These are phyloP conservation scores for Penicillium hordei DNA, from an alignment of 2,329 filamentous ascomycete genomes.

Conservation along the genomic window DNA sequence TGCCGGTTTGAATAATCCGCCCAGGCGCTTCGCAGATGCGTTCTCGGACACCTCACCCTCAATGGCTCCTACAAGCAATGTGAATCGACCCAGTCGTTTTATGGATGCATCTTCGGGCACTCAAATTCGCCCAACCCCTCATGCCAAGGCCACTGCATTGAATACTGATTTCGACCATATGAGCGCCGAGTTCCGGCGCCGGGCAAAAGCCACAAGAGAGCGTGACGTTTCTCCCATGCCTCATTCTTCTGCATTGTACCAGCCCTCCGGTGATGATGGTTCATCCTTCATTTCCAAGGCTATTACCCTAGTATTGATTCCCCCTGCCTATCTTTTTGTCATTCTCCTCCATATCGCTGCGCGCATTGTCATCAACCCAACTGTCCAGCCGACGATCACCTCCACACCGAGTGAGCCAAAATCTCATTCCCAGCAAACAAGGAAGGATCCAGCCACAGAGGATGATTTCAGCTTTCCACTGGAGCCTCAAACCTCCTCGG, in stretches of 20 bases:
- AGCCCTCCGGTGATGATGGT: constrained; percentile 55
- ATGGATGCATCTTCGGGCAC: constrained; percentile 1
- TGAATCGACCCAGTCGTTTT: not conserved
- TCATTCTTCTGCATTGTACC: constrained; percentile 63
- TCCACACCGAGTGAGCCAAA: constrained; percentile 21
- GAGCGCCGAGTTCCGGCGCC: constrained; percentile 49
- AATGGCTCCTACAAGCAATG: not conserved
- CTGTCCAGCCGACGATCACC: constrained; percentile 25
- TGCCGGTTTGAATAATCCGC: not conserved
- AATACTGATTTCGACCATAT: constrained; percentile 31
- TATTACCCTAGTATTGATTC: constrained; percentile 71
- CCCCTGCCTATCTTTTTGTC: constrained; percentile 74
- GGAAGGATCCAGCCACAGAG: constrained; percentile 25
- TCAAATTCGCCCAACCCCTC: not conserved
- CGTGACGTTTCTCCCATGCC: constrained; percentile 67
- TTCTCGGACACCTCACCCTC: constrained; percentile 2
- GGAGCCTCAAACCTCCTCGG: constrained; percentile 28
- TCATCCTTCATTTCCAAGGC: constrained; percentile 73
- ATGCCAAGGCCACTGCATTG: constrained; percentile 32
- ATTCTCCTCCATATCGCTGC: constrained; percentile 81
- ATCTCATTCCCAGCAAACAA: constrained; percentile 19
- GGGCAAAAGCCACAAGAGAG: constrained; percentile 56
- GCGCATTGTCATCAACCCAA: constrained; percentile 57
- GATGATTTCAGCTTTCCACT: constrained; percentile 44
- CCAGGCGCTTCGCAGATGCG: not conserved